Percentiles rank a stretch among this genome's conserved stretches.
These are phyloP conservation scores for Calycina marina DNA, from an alignment of 2,329 filamentous ascomycete species.

Conservation along the genomic window DNA sequence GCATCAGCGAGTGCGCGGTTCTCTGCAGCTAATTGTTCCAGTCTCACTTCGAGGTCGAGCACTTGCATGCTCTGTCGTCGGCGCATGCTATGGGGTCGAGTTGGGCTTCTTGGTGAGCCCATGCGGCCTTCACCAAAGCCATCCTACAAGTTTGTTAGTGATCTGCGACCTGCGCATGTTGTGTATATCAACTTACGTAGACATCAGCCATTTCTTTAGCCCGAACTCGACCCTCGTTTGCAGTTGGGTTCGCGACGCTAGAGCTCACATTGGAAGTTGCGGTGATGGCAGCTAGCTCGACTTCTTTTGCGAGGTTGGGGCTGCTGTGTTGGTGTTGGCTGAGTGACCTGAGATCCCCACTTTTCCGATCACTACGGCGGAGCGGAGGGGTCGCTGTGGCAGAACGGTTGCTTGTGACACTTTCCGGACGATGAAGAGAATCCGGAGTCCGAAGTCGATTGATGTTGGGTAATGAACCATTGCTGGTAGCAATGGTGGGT, in stretches of 20 bases:
- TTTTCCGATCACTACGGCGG: slow-evolving; percentile 48
- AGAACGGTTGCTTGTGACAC: slow-evolving; percentile 38
- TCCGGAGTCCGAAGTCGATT: slow-evolving; percentile 22
- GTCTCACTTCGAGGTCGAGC: slow-evolving; percentile 72
- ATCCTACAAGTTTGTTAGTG: slow-evolving; percentile 42
- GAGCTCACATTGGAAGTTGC: slow-evolving; percentile 26
- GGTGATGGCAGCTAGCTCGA: slow-evolving; percentile 31
- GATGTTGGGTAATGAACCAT: slow-evolving; percentile 18
- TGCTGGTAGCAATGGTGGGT: slow-evolving; percentile 16
- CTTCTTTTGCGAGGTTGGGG: slow-evolving; percentile 25
- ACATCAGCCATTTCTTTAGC: slow-evolving; percentile 81
- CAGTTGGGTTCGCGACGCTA: slow-evolving; percentile 57
- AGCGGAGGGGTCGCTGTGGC: slow-evolving; percentile 52
- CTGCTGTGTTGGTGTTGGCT: slow-evolving; percentile 35
- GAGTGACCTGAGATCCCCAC: slow-evolving; percentile 62
- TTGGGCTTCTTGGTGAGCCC: slow-evolving; percentile 81
- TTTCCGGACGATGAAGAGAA: slow-evolving; percentile 43
- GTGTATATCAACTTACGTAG: slow-evolving; percentile 53
- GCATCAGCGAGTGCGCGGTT: slow-evolving; percentile 68
- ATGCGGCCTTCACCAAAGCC: slow-evolving; percentile 81
- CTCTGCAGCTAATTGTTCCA: slow-evolving; percentile 76
- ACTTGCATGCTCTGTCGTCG: slow-evolving; percentile 96
- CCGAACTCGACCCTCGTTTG: slow-evolving; percentile 77
- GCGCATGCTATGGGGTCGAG: slow-evolving; percentile 86
- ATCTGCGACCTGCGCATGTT: slow-evolving; percentile 7